Percentiles rank a stretch among this genome's conserved stretches.
Evolutionary conservation across 352 stramenopile species (phyloP).

Genomic region (Globisporangium rhizosaccharum): DNA sequence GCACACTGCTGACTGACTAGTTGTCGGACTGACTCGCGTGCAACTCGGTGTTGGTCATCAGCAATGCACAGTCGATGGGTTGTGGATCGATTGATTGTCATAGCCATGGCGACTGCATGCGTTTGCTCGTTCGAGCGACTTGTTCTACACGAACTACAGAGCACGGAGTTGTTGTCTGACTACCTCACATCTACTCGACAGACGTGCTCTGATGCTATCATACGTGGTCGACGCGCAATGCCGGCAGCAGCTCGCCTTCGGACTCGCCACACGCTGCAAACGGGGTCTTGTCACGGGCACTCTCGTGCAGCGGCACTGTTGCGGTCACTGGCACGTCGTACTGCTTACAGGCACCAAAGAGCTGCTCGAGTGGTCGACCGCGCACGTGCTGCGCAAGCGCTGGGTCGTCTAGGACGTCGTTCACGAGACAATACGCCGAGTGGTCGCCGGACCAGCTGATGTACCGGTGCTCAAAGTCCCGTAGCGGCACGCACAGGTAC

Average conservation of each 20-base stretch:
- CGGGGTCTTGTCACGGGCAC: background rate
- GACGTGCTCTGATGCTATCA: background rate
- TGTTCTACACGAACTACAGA: no score
- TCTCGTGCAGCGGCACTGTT: background rate
- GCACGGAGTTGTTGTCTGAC: no score
- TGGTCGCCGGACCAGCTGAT: conserved; percentile 58
- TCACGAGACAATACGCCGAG: conserved; percentile 51
- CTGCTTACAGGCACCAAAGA: conserved; percentile 64
- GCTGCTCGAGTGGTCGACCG: conserved; percentile 34
- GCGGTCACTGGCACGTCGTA: conserved; percentile 19
- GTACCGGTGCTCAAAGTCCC: conserved; percentile 43
- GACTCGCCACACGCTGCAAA: conserved; percentile 2
- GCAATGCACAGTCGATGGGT: no score
- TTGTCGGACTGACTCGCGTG: no score
- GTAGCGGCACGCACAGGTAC: conserved; percentile 52
- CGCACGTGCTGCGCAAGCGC: conserved; percentile 34
- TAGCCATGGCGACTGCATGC: no score
- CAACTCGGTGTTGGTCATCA: no score
- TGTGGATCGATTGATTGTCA: no score
- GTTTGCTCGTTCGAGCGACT: no score
- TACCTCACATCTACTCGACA: no score
- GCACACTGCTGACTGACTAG: no score
- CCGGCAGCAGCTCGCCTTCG: background rate
- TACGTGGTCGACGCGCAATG: background rate
- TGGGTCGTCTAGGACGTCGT: conserved; percentile 49